These are phyloP conservation scores for Pholiota microspora DNA, from an alignment of 768 basidiomycete species.

Conservation along the genomic window DNA sequence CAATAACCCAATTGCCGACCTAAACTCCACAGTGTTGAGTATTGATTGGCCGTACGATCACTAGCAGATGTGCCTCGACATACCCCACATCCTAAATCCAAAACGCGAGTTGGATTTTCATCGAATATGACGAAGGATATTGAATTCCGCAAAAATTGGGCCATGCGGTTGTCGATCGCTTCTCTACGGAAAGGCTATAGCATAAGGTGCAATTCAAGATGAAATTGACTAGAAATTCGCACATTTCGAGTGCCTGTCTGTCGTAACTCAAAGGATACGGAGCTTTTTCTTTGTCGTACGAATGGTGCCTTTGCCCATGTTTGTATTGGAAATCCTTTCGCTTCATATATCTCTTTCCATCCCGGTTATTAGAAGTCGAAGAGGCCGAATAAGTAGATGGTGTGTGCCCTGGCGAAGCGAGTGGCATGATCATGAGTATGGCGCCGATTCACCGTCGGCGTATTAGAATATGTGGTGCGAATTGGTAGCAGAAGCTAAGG, in stretches of 20 bases:
- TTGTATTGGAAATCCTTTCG: constrained; percentile 64
- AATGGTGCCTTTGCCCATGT: constrained; percentile 63
- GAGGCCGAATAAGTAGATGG: constrained; percentile 15
- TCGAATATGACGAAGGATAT: constrained; percentile 60
- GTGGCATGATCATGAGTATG: constrained; percentile 14
- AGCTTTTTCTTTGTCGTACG: constrained; percentile 71
- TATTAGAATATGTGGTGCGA: not conserved
- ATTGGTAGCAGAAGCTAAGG: not conserved
- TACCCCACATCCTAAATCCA: constrained; percentile 78
- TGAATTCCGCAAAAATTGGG: constrained; percentile 48
- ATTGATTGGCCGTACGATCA: not conserved
- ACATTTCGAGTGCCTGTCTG: constrained; percentile 66
- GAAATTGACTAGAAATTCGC: constrained; percentile 25
- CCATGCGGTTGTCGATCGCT: constrained; percentile 50
- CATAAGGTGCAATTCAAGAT: too few species aligned
- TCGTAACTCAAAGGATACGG: constrained; percentile 80
- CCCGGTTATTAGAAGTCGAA: constrained; percentile 22
- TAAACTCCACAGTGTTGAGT: constrained; percentile 23
- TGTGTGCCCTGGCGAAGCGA: constrained; percentile 20
- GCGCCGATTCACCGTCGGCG: not conserved
- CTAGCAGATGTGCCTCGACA: constrained; percentile 20
- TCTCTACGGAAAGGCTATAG: constrained; percentile 45
- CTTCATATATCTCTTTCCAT: constrained; percentile 35
- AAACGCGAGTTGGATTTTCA: constrained; percentile 48
- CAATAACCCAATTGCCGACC: constrained; percentile 71